A percentile compares a stretch with the other conserved stretches of the same genome.
Conservation (phyloP, 352 stramenopile species). For the Phytophthora sojae region DNA sequence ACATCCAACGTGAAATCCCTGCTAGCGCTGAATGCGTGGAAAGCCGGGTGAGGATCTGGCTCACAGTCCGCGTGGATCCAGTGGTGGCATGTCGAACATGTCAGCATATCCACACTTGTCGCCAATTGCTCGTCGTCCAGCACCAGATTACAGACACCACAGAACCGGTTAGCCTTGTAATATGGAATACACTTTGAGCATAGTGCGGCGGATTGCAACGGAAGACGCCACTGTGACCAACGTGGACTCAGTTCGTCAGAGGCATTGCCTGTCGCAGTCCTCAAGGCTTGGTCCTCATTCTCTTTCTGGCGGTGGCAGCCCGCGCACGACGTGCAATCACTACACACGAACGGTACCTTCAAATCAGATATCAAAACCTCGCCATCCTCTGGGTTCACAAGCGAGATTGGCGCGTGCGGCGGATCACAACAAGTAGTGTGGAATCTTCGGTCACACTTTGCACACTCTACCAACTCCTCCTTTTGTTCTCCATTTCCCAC, state of each 20-base stretch:
- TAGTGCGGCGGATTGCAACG: slow-evolving; percentile 66
- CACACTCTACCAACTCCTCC: slow-evolving; percentile 65
- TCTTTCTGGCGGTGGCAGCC: slow-evolving; percentile 48
- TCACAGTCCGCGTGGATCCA: slow-evolving; percentile 88
- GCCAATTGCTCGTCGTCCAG: slow-evolving; percentile 54
- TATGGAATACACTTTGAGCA: slow-evolving; percentile 68
- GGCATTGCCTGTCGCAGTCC: background rate
- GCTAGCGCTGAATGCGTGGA: slow-evolving; percentile 43
- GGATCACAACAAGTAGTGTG: slow-evolving; percentile 84
- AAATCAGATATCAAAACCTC: slow-evolving; percentile 68
- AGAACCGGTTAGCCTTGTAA: slow-evolving; percentile 80
- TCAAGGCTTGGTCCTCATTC: slow-evolving; percentile 2
- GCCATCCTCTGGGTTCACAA: slow-evolving; percentile 65
- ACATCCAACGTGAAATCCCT: slow-evolving; percentile 67
- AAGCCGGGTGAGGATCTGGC: slow-evolving; percentile 68
- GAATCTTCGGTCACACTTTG: slow-evolving; percentile 58
- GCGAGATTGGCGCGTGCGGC: slow-evolving; percentile 62
- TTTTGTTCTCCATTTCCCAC: slow-evolving; percentile 3
- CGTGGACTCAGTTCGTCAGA: background rate
- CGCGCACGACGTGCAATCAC: slow-evolving; percentile 65
- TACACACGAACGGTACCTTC: slow-evolving; percentile 76
- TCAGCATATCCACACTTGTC: slow-evolving; percentile 62
- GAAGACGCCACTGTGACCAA: slow-evolving; percentile 83
- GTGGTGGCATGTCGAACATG: slow-evolving; percentile 79
- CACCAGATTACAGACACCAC: slow-evolving; percentile 66